Conservation (phyloP, 768 basidiomycete genomes). For the Sporobolomyces phaffii region DNA sequence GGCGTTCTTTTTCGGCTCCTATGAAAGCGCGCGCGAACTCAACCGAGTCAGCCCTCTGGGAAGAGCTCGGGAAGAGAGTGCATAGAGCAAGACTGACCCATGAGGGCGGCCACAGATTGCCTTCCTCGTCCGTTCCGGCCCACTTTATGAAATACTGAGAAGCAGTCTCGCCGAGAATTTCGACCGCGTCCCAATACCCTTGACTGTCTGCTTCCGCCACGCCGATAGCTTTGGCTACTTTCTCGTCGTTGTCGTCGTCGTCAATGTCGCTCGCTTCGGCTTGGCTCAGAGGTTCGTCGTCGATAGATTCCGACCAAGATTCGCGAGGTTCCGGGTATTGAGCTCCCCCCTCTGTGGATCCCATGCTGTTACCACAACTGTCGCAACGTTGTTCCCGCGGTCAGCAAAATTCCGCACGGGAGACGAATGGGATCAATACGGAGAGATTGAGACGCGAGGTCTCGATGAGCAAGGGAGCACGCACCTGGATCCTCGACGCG, state of each 20-base stretch:
- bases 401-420: too few relatives aligned
- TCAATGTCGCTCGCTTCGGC: background rate
- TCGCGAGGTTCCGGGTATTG: too few relatives aligned
- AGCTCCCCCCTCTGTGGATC: too few relatives aligned
- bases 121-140: constrained; percentile 18
- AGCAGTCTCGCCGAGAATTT: constrained; percentile 12
- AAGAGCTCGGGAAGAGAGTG: background rate
- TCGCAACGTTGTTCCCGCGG: too few relatives aligned
- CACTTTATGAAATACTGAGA: constrained; percentile 6
- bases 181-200: constrained; percentile 25
- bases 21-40: background rate
- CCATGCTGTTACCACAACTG: too few relatives aligned
- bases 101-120: constrained; percentile 16
- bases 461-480: background rate
- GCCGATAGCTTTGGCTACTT: background rate
- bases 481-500: constrained; percentile 1
- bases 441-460: background rate
- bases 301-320: too few relatives aligned
- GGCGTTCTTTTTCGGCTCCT: constrained; percentile 34
- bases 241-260: background rate
- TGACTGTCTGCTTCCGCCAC: constrained; percentile 11
- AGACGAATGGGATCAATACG: too few relatives aligned
- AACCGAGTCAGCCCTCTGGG: background rate
- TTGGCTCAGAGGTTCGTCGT: too few relatives aligned
- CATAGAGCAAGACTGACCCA: constrained; percentile 9